Evolutionary conservation across 2,329 filamentous ascomycete species (phyloP).

Genomic region (Camillea tinctor): DNA sequence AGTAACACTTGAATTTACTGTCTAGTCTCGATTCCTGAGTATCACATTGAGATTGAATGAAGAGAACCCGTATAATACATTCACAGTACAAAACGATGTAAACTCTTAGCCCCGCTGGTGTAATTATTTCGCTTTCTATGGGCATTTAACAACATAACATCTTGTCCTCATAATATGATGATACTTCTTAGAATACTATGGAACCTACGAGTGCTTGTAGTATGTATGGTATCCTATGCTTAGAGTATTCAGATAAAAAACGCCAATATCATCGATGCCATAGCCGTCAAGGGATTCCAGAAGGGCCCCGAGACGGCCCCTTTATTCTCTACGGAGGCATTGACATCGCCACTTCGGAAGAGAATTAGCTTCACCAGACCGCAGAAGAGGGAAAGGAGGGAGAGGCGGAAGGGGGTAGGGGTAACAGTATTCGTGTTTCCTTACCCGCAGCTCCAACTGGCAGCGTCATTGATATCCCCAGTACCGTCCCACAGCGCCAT

Average conservation of each 20-base stretch:
- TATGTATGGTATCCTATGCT: neutral
- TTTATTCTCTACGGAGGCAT: neutral
- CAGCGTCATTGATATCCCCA: conserved; percentile 33
- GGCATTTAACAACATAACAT: no score
- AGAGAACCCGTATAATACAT: no score
- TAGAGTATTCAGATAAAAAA: neutral
- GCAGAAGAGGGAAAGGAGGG: neutral
- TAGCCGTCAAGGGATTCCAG: neutral
- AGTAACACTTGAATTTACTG: no score
- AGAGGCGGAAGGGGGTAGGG: neutral
- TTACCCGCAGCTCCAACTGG: conserved; percentile 37
- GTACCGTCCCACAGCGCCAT: conserved; percentile 35
- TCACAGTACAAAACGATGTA: no score
- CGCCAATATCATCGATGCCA: neutral
- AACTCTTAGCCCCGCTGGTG: no score
- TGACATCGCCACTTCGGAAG: neutral
- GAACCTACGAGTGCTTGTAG: no score
- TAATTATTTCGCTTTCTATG: no score
- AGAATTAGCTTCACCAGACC: neutral
- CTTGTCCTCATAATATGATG: no score
- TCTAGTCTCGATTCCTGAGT: no score
- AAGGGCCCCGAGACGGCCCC: neutral
- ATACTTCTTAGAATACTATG: no score
- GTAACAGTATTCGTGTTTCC: conserved; percentile 5
- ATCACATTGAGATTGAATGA: no score